phyloP scores from a whole-genome alignment of 202 grass and related monocot genomes.

The Panicum hallii region DNA sequence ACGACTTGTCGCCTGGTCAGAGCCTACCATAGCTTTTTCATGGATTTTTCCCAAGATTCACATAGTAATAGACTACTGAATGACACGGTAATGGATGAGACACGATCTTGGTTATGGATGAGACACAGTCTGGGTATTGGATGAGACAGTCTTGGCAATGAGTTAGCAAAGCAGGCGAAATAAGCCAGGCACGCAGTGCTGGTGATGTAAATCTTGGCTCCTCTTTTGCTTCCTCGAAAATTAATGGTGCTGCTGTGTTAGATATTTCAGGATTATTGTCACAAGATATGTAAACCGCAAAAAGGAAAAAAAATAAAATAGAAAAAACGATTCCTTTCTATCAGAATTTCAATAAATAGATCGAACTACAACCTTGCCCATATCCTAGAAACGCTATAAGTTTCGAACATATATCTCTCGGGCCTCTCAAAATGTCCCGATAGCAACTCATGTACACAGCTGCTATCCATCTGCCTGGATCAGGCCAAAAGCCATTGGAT shows the following conservation, averaged over 20 bases:
- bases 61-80: too few relatives aligned
- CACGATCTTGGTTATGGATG: neutral
- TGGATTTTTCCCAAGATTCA: too few relatives aligned
- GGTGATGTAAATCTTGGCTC: neutral
- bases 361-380: slow-evolving; percentile 54
- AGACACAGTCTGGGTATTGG: neutral
- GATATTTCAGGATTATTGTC: slow-evolving; percentile 60
- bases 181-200: neutral
- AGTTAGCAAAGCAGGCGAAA: neutral
- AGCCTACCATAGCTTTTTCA: too few relatives aligned
- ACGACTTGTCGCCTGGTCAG: too few relatives aligned
- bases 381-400: slow-evolving; percentile 48
- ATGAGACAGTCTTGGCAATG: neutral
- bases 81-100: neutral
- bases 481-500: slow-evolving; percentile 31
- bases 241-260: slow-evolving; percentile 54
- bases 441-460: slow-evolving; percentile 42
- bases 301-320: neutral
- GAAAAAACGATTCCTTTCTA: slow-evolving; percentile 53
- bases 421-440: slow-evolving; percentile 54
- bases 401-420: slow-evolving; percentile 33
- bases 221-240: slow-evolving; percentile 35
- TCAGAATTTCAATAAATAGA: slow-evolving; percentile 56
- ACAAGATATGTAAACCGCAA: slow-evolving; percentile 41
- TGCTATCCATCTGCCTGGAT: slow-evolving; percentile 33